A percentile compares a stretch with the other conserved stretches of the same genome.
Evolutionary conservation across 78 protist genomes (phyloP).

Genomic region (Dictyostelium capitatum): DNA sequence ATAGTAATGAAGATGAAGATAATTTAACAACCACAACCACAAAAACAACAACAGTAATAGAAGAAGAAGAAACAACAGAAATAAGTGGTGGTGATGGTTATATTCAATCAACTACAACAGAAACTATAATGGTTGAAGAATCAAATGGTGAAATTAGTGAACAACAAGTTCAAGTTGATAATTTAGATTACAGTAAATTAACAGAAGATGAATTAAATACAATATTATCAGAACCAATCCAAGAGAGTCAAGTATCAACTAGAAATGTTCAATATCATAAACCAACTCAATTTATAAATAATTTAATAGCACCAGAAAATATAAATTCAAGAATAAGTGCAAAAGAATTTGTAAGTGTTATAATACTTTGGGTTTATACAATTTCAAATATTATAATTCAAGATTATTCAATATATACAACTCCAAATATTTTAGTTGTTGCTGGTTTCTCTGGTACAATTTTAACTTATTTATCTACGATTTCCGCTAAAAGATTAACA

Average conservation of each 20-base stretch:
- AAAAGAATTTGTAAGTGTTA: conserved; percentile 32
- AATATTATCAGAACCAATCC: conserved; percentile 55
- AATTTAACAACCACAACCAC: not conserved
- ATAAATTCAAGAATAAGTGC: conserved; percentile 25
- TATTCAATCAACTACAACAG: not conserved
- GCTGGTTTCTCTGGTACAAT: conserved; percentile 47
- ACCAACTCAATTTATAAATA: conserved; percentile 54
- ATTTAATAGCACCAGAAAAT: conserved; percentile 45
- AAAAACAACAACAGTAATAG: not conserved
- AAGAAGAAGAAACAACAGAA: not conserved
- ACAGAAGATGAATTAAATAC: conserved; percentile 39
- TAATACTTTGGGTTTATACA: not conserved
- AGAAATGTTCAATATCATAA: conserved; percentile 16
- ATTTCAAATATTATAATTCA: conserved; percentile 38
- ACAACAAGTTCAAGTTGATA: conserved; percentile 8
- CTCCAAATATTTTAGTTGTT: not conserved
- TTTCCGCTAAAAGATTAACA: conserved; percentile 40
- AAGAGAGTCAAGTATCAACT: conserved; percentile 11
- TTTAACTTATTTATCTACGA: conserved; percentile 38
- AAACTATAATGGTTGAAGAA: not conserved
- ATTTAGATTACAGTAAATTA: conserved; percentile 25
- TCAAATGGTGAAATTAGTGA: conserved; percentile 3
- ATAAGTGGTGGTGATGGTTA: not conserved
- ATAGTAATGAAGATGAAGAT: not conserved
- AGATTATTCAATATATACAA: not conserved